Conservation (phyloP, 371 early-diverging fungal genomes). For the Blakeslea trispora region DNA sequence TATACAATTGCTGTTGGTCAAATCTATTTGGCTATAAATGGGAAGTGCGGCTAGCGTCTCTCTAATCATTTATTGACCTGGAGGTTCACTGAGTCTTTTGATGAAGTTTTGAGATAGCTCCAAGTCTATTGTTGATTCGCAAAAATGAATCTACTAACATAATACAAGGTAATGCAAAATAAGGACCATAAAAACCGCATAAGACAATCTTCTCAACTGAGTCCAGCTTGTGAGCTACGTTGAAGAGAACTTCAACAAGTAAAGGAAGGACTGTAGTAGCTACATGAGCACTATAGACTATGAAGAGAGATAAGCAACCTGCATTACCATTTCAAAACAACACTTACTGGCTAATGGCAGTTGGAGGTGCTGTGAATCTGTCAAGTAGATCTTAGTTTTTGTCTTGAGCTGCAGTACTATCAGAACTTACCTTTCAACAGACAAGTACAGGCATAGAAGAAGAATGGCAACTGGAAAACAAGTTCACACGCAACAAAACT, state of each 20-base stretch:
- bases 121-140: conserved; percentile 13
- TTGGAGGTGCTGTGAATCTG: conserved; percentile 38
- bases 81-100: too few species aligned
- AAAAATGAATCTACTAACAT: conserved; percentile 52
- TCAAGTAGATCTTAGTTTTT: not conserved
- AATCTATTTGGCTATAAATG: too few species aligned
- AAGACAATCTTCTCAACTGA: conserved; percentile 40
- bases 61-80: too few species aligned
- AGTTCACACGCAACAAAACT: conserved; percentile 57
- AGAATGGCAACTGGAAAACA: conserved; percentile 69
- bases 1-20: too few species aligned
- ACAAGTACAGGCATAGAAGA: conserved; percentile 57
- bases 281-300: conserved; percentile 65
- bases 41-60: too few species aligned
- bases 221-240: conserved; percentile 32
- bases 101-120: too few species aligned
- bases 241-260: conserved; percentile 50
- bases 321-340: not conserved
- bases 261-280: conserved; percentile 61
- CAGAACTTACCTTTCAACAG: conserved; percentile 45
- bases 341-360: conserved; percentile 45
- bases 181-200: conserved; percentile 56
- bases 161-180: conserved; percentile 55
- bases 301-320: not conserved
- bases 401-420: not conserved